A percentile compares a stretch with the other conserved stretches of the same genome.
phyloP scores from a whole-genome alignment of 176 grass and related monocot species.

The Echinochloa phyllopogon region DNA sequence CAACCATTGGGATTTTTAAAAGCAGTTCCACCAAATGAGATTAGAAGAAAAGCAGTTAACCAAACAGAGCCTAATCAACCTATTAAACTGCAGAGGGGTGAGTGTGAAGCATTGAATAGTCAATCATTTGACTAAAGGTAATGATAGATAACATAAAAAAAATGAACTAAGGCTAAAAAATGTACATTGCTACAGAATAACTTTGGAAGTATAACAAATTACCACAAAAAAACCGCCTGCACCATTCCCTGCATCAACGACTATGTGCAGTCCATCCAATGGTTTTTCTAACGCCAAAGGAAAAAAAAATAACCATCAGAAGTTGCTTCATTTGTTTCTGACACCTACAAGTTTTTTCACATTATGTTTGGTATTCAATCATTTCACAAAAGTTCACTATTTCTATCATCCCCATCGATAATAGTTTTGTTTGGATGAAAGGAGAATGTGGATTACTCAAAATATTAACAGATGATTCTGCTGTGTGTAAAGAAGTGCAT shows the following conservation, averaged over 20 bases:
- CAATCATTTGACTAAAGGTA: neutral
- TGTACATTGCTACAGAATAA: neutral
- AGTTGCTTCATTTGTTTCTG: neutral
- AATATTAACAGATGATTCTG: conserved; percentile 2
- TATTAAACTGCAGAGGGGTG: neutral
- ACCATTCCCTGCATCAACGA: conserved; percentile 96
- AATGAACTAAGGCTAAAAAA: conserved; percentile 19
- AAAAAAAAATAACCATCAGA: conserved; percentile 31
- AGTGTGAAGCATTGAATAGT: neutral
- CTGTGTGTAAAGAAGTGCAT: neutral
- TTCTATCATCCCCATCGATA: neutral
- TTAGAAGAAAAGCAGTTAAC: neutral
- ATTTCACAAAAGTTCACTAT: conserved; percentile 15
- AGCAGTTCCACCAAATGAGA: neutral
- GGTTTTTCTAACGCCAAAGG: conserved; percentile 73
- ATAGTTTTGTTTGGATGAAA: neutral
- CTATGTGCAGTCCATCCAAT: conserved; percentile 87
- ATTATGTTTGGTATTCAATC: conserved; percentile 25
- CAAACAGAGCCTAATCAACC: conserved; percentile 6
- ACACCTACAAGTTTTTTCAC: neutral
- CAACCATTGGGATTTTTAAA: neutral
- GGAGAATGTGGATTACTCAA: conserved; percentile 10
- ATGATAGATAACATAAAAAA: conserved; percentile 9
- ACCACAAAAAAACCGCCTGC: conserved; percentile 98
- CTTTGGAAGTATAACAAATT: conserved; percentile 46